phyloP scores from a whole-genome alignment of 768 basidiomycete species.

The Ephemerocybe angulata region DNA sequence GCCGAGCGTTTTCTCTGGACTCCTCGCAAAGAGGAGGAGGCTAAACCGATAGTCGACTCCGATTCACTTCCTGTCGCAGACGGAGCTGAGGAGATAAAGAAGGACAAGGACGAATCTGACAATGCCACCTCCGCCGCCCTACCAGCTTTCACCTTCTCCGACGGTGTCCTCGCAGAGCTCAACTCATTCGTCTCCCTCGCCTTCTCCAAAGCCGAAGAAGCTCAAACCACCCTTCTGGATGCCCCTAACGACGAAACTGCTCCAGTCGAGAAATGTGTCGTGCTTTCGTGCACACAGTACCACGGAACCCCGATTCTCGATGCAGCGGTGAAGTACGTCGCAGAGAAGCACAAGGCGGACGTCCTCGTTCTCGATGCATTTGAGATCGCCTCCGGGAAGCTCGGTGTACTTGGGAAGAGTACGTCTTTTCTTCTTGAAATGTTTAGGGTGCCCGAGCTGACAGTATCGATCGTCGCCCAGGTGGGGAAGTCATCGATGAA shows the following conservation, averaged over 20 bases:
- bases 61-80: not conserved
- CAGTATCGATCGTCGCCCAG: too few relatives aligned
- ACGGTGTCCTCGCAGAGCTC: not conserved
- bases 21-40: not conserved
- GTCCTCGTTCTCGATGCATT: constrained; percentile 15
- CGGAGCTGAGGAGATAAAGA: not conserved
- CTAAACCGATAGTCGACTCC: not conserved
- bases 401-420: constrained; percentile 14
- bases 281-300: constrained; percentile 1
- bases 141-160: not conserved
- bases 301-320: constrained; percentile 10
- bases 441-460: too few relatives aligned
- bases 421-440: not conserved
- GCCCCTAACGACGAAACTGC: not conserved
- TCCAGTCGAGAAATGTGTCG: not conserved
- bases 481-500: not conserved
- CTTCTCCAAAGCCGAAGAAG: not conserved
- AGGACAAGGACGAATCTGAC: not conserved
- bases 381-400: constrained; percentile 12
- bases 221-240: not conserved
- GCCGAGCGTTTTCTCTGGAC: not conserved
- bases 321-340: constrained; percentile 7
- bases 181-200: not conserved
- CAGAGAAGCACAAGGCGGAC: constrained; percentile 7
- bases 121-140: not conserved